Conservation (phyloP, 306 rosid genomes). For the Ormosia emarginata region DNA sequence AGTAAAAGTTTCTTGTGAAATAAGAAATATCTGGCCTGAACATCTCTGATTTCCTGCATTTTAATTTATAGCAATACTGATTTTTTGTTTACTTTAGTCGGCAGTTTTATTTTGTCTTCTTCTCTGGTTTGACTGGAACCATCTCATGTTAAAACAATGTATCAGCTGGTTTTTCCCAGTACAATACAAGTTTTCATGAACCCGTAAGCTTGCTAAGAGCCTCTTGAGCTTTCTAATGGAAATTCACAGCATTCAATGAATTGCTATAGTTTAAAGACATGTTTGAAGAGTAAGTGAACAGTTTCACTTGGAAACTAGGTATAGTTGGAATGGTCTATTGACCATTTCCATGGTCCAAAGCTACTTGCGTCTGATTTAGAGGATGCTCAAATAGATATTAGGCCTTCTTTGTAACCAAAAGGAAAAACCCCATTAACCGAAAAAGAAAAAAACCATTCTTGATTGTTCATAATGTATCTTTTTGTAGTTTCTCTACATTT, state of each 20-base stretch:
- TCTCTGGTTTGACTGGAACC: neutral
- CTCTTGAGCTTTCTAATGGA: neutral
- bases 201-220: neutral
- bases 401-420: no score
- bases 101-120: neutral
- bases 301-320: neutral
- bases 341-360: no score
- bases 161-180: neutral
- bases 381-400: no score
- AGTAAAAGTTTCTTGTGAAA: neutral
- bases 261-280: neutral
- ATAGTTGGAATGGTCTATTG: neutral
- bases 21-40: neutral
- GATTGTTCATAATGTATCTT: neutral
- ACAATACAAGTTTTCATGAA: neutral
- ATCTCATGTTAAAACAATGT: neutral
- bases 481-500: conserved; percentile 10
- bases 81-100: no score
- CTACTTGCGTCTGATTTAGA: no score
- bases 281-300: neutral
- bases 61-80: no score
- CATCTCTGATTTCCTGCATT: no score
- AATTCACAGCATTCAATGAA: neutral
- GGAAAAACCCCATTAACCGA: neutral
- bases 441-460: neutral